Conservation (phyloP, 129 eudicot species). For the Ambrosia trifida region DNA sequence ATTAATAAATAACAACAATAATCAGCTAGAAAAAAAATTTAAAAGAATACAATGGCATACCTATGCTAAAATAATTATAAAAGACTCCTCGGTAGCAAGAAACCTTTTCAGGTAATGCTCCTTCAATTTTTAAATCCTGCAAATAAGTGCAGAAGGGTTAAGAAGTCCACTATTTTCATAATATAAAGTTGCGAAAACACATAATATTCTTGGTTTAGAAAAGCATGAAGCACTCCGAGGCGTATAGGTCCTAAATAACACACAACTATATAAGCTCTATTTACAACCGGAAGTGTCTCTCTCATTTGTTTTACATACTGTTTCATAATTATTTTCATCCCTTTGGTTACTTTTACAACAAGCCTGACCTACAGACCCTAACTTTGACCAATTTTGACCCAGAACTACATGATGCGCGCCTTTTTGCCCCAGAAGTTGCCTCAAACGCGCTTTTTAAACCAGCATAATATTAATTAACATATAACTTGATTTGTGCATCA, state of each 20-base stretch:
- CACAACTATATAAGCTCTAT: too few species aligned
- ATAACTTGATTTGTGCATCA: conserved; percentile 7
- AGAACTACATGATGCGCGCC: too few species aligned
- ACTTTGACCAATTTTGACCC: too few species aligned
- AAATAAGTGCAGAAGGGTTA: conserved; percentile 24
- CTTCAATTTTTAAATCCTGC: conserved; percentile 65
- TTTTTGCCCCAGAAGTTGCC: too few species aligned
- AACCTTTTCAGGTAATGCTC: conserved; percentile 62
- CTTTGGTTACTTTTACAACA: too few species aligned
- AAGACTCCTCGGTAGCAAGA: conserved; percentile 83
- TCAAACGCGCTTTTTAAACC: too few species aligned
- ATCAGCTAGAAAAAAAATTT: background rate
- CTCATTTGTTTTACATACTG: too few species aligned
- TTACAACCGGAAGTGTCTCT: too few species aligned
- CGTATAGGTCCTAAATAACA: too few species aligned
- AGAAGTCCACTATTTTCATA: conserved; percentile 13
- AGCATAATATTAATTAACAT: background rate
- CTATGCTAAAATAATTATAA: conserved; percentile 93
- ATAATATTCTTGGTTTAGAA: background rate
- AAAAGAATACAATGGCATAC: conserved; percentile 37
- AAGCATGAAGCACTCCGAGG: too few species aligned
- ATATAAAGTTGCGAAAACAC: background rate
- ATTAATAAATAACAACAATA: background rate
- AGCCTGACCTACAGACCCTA: too few species aligned
- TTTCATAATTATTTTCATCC: too few species aligned